Base-by-base conservation (phyloP, 2,329 filamentous ascomycete species). In the Colletotrichum musicola region DNA sequence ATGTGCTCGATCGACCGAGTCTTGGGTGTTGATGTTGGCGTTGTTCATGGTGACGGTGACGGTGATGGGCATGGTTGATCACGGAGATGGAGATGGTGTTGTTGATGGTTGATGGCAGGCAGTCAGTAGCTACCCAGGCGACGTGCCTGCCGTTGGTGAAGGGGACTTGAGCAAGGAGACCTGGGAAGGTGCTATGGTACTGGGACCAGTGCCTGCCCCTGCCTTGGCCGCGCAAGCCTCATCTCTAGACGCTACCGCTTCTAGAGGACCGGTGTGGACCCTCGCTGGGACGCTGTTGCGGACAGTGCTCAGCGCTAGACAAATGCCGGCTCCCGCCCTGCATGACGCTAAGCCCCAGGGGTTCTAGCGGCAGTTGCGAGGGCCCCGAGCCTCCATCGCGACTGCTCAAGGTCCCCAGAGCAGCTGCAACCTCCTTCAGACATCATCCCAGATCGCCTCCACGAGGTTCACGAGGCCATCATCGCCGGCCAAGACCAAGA, bases 211-310 rank as follows among this genome's bases (percentile, higher is more conserved):
- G 40, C n/a, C 22, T 10, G 6, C 35, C 47, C 59, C 59, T 22
- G 44, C 27, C 20, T 22, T 20, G 64, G 64, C 64, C 64, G n/a
- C 64, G 64, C 64, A 67, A 67, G 59, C 64, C 64, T 58, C 64
- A 63, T 57, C 51, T 62, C 44, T 62, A 51, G 51, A 22, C 16
- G 35, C 22, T 57, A 44, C 60, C 64, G 40, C 42, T 64, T 62
- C 53, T 64, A 64, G 65, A 20, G 49, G 46, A 40, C 49, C 25
- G 20, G 54, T 42, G 27, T 46, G 49, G 46, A 2, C 50, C 60
- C 18, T n/a, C 47, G n/a, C 44, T 25, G 3, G 53, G 42, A 27
- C 40, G 16, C 14, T 7, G 12, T 0, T 1, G 14, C 27, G 60
- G 27, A n/a, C 35, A 27, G 53, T 68, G 58, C 49, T 42, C 49